Evolutionary conservation across 495 filamentous ascomycete species (phyloP).

Genomic region (Hypoxylon perforatum): DNA sequence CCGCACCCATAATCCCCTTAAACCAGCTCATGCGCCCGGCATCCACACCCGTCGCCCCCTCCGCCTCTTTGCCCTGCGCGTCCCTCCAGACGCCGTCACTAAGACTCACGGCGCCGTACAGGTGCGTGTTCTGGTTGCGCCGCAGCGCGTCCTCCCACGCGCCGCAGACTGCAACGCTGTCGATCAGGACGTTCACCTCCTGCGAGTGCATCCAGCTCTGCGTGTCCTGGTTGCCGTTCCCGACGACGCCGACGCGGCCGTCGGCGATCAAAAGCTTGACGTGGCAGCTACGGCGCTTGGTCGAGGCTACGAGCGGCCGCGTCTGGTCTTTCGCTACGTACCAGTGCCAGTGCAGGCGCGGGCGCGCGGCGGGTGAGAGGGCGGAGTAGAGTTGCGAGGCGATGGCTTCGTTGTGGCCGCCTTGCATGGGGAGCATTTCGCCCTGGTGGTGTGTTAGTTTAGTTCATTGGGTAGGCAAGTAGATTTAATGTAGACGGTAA

Average conservation of each 20-base stretch:
- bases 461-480: no score
- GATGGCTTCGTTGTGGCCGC: slow-evolving; percentile 79
- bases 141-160: slow-evolving; percentile 71
- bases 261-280: slow-evolving; percentile 82
- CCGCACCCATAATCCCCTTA: slow-evolving; percentile 69
- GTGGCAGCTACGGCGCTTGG: slow-evolving; percentile 74
- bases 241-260: slow-evolving; percentile 72
- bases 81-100: slow-evolving; percentile 73
- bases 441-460: slow-evolving; percentile 59
- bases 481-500: no score
- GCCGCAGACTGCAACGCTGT: slow-evolving; percentile 67
- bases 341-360: slow-evolving; percentile 67
- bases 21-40: slow-evolving; percentile 70
- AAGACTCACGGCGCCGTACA: slow-evolving; percentile 66
- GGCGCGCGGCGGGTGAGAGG: slow-evolving; percentile 59
- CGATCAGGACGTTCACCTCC: slow-evolving; percentile 80
- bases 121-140: slow-evolving; percentile 76
- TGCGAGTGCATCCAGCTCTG: slow-evolving; percentile 82
- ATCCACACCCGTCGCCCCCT: slow-evolving; percentile 69
- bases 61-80: slow-evolving; percentile 62
- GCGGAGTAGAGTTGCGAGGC: slow-evolving; percentile 65
- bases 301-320: slow-evolving; percentile 68
- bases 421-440: slow-evolving; percentile 78
- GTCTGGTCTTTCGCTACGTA: slow-evolving; percentile 81
- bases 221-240: slow-evolving; percentile 84